phyloP scores from a whole-genome alignment of 1,139 yeast genomes.

The Hyphopichia khmerensis region DNA sequence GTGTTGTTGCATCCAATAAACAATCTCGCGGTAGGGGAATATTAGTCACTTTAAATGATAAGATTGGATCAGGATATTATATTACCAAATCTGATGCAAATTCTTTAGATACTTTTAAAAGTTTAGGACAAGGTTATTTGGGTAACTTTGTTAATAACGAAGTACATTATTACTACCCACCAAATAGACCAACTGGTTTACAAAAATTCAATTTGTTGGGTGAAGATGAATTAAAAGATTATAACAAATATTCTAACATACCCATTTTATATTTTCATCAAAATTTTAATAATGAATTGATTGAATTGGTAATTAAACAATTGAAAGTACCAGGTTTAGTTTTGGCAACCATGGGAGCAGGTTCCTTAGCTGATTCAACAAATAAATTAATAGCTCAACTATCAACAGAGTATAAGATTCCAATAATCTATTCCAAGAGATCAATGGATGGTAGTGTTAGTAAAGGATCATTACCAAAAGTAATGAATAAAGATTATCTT shows the following conservation, averaged over 20 bases:
- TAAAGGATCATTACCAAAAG: slow-evolving; percentile 4
- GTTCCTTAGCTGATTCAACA: slow-evolving; percentile 55
- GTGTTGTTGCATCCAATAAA: slow-evolving; percentile 55
- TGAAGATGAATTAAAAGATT: slow-evolving; percentile 9
- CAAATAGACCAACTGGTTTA: slow-evolving; percentile 56
- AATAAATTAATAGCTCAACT: slow-evolving; percentile 39
- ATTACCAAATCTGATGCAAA: slow-evolving; percentile 71
- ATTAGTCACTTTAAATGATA: slow-evolving; percentile 63
- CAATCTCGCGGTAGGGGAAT: slow-evolving; percentile 59
- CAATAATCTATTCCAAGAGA: slow-evolving; percentile 63
- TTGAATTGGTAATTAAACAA: slow-evolving; percentile 43
- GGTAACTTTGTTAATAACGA: slow-evolving; percentile 70
- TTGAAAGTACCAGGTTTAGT: slow-evolving; percentile 54
- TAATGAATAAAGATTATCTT: slow-evolving; percentile 2
- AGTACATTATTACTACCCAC: slow-evolving; percentile 63
- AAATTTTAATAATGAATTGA: slow-evolving; percentile 50
- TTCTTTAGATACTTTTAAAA: slow-evolving; percentile 65
- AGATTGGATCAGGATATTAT: slow-evolving; percentile 67
- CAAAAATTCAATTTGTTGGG: slow-evolving; percentile 35
- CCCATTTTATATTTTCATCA: slow-evolving; percentile 60
- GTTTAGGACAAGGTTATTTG: slow-evolving; percentile 66
- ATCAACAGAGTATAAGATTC: slow-evolving; percentile 35
- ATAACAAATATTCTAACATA: slow-evolving; percentile 39
- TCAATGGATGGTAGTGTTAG: slow-evolving; percentile 53
- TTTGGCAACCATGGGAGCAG: slow-evolving; percentile 72